Conservation (phyloP, 2,329 filamentous ascomycete species). For the Hypoxylon sp. region DNA sequence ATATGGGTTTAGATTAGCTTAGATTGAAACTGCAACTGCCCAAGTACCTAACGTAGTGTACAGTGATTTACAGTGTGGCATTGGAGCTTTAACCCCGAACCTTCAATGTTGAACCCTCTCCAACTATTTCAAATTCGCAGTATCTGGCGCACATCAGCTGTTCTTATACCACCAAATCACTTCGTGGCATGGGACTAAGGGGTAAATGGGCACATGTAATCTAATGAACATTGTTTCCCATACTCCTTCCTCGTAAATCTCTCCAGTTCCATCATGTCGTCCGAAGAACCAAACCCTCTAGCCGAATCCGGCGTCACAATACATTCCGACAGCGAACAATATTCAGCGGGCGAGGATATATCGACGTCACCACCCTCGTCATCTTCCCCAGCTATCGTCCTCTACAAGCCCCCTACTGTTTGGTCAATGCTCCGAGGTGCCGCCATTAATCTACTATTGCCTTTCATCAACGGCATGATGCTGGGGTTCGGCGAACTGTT, state of each 20-base stretch:
- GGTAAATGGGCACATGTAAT: conserved; percentile 8
- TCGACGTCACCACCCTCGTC: conserved; percentile 74
- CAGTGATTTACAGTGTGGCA: background rate
- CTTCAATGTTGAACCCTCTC: conserved; percentile 34
- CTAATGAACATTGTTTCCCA: background rate
- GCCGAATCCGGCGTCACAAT: conserved; percentile 83
- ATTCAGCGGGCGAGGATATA: conserved; percentile 76
- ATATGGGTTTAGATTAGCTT: conserved; percentile 14
- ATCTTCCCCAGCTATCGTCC: conserved; percentile 77
- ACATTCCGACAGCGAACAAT: conserved; percentile 86
- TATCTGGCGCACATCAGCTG: background rate
- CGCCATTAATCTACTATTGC: conserved; percentile 94
- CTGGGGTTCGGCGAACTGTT: conserved; percentile 96
- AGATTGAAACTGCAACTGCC: too few species aligned
- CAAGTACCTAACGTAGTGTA: background rate
- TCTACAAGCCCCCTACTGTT: conserved; percentile 90
- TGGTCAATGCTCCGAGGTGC: conserved; percentile 89
- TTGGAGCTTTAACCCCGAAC: conserved; percentile 24
- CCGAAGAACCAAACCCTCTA: conserved; percentile 68
- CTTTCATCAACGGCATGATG: conserved; percentile 99
- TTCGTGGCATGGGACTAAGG: conserved; percentile 12
- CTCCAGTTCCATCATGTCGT: conserved; percentile 63
- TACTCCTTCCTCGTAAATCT: background rate
- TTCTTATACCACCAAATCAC: background rate
- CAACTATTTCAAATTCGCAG: conserved; percentile 31